Evolutionary conservation across 2,329 filamentous ascomycete genomes (phyloP), one percentile per base, ranked within the genome.

Genomic region (Chaetomium strumarium): DNA sequence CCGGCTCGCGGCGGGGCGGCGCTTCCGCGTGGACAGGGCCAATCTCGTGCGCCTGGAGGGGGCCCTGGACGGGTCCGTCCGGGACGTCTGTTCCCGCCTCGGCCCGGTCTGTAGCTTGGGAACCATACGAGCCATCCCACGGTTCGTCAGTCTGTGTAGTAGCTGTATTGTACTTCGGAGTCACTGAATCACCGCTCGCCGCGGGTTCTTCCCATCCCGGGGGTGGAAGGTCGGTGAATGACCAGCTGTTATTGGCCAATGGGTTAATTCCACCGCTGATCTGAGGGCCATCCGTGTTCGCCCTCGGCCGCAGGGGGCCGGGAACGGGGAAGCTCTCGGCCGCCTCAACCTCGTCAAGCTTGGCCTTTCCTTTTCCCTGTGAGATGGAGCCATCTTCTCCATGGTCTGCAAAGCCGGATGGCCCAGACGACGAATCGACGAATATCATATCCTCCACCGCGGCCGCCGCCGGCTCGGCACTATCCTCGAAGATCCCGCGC

Each of bases 231-330:
- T 67, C 68, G 4, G 72, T 69, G 58, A 84, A 84, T 0, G 75
- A 75, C 82, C 81, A 85, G 58, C 70, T 84, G 56, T 83, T 83
- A 62, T 80, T 80, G 1, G 74, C 80, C 14, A 84, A 63, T 0
- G 77, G 76, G 46, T 81, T 77, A 49, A 75, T 68, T 2, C 66
- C 66, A 9, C 71, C 67, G 4, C 68, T 69, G 6, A 66, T 62
- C 40, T 70, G 70, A 4, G 78, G 78, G 0, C 80, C 80, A 60
- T 84, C 81, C 0, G 81, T 84, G 46, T 74, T 70, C 29, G 81
- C 73, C 40, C 81, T 72, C 16, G 76, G 78, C 36, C 80, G 68
- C 16, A 63, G 51, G 6, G 59, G 56, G 41, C 55, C 57, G 30
- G 57, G 52, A 38, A 51, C n/a, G 42, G 43, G 36, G 10, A 30